Evolutionary conservation across 1,139 yeast genomes (phyloP).

Genomic region (Geotrichum aggregatum): DNA sequence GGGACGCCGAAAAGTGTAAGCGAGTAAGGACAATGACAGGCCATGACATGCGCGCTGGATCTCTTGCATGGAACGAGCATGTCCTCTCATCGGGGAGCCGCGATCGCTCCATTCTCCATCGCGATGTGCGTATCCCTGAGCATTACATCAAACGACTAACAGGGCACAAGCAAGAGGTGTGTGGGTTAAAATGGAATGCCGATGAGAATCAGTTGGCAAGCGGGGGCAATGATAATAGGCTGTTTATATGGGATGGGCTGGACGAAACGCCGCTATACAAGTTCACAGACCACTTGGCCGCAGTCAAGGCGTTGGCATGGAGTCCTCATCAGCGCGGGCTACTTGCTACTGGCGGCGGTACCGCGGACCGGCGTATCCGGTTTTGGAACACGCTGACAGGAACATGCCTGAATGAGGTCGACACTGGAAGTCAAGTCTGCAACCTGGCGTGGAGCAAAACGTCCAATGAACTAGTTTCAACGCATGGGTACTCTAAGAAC

Average conservation of each 20-base stretch:
- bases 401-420: conserved; percentile 64
- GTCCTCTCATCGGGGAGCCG: conserved; percentile 81
- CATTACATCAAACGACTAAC: conserved; percentile 71
- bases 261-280: conserved; percentile 61
- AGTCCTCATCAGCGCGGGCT: conserved; percentile 94
- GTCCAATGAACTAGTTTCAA: conserved; percentile 86
- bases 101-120: conserved; percentile 76
- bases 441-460: conserved; percentile 90
- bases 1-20: conserved; percentile 87
- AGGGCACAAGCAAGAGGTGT: conserved; percentile 87
- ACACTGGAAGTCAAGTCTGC: conserved; percentile 95
- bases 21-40: conserved; percentile 91
- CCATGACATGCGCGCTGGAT: conserved; percentile 76
- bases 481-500: conserved; percentile 91
- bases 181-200: conserved; percentile 91
- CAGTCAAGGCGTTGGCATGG: conserved; percentile 96
- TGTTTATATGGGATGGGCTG: conserved; percentile 73
- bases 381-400: conserved; percentile 92
- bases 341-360: conserved; percentile 94
- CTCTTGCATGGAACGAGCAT: conserved; percentile 93
- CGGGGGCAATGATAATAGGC: conserved; percentile 89
- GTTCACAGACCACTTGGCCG: conserved; percentile 84
- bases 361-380: conserved; percentile 85
- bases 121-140: conserved; percentile 86
- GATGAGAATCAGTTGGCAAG: conserved; percentile 72